phyloP scores from a whole-genome alignment of 805 yeast genomes.

The Metschnikowia cubensis region DNA sequence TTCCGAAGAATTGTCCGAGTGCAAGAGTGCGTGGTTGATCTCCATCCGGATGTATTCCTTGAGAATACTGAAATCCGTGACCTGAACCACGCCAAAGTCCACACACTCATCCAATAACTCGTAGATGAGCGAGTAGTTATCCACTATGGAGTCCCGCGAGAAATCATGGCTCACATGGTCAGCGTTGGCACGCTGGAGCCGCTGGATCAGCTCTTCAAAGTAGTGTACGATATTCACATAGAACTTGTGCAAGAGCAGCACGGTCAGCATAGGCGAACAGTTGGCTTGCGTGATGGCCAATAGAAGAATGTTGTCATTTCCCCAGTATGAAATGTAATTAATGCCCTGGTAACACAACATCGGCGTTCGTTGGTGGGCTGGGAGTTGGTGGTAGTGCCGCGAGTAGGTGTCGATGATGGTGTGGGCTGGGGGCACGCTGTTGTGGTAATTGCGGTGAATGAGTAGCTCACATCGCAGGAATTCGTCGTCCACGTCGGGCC shows the following conservation, averaged over 20 bases:
- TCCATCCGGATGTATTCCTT: conserved; percentile 72
- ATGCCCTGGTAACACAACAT: conserved; percentile 46
- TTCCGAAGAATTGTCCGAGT: conserved; percentile 5
- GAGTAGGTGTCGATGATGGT: conserved; percentile 26
- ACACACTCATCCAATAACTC: conserved; percentile 87
- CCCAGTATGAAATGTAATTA: conserved; percentile 50
- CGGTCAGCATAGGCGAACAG: conserved; percentile 53
- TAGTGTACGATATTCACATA: conserved; percentile 28
- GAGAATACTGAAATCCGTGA: conserved; percentile 73
- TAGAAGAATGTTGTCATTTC: conserved; percentile 41
- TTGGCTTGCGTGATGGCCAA: conserved; percentile 44
- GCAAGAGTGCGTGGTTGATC: conserved; percentile 18
- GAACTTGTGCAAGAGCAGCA: conserved; percentile 50
- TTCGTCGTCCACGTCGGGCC: conserved; percentile 26
- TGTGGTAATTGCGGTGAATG: conserved; percentile 32
- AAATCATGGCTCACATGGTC: background rate
- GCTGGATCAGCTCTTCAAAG: conserved; percentile 13
- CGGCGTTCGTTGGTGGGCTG: conserved; percentile 29
- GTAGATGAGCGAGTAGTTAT: conserved; percentile 69
- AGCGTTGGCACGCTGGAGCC: background rate
- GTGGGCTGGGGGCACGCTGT: conserved; percentile 26
- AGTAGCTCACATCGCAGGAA: conserved; percentile 29
- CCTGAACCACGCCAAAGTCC: conserved; percentile 85
- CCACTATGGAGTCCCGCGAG: conserved; percentile 51
- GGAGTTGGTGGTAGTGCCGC: conserved; percentile 18